Conservation (phyloP, 2,329 filamentous ascomycete genomes). For the Macrophomina pseudophaseolina region DNA sequence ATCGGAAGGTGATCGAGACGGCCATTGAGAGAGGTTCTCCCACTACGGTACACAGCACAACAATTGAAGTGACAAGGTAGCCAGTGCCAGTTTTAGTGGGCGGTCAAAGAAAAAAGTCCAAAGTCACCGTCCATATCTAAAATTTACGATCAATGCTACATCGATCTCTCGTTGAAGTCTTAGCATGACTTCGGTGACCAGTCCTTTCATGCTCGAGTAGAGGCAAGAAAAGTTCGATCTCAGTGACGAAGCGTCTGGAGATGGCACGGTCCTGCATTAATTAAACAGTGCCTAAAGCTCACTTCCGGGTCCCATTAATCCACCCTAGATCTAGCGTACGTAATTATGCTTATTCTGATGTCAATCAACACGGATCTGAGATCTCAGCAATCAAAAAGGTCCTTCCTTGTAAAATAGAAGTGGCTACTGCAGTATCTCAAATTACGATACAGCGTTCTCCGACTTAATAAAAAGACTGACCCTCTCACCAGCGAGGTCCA, state of each 20-base stretch:
- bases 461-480: slow-evolving; percentile 8
- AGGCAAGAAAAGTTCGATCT: no score
- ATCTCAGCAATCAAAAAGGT: background rate
- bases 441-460: slow-evolving; percentile 14
- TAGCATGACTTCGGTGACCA: no score
- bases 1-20: no score
- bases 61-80: no score
- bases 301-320: background rate
- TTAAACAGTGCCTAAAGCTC: background rate
- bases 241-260: background rate
- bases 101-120: no score
- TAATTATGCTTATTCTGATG: background rate
- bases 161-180: no score
- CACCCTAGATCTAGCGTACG: background rate
- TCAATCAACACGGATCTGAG: background rate
- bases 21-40: no score
- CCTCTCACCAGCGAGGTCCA: slow-evolving; percentile 20
- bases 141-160: no score
- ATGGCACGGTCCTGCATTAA: background rate
- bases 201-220: no score
- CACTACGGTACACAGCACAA: no score
- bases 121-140: no score
- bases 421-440: slow-evolving; percentile 16
- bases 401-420: background rate
- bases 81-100: no score